Conservation (phyloP, 2,329 filamentous ascomycete species). For the Trichoderma sp. region DNA sequence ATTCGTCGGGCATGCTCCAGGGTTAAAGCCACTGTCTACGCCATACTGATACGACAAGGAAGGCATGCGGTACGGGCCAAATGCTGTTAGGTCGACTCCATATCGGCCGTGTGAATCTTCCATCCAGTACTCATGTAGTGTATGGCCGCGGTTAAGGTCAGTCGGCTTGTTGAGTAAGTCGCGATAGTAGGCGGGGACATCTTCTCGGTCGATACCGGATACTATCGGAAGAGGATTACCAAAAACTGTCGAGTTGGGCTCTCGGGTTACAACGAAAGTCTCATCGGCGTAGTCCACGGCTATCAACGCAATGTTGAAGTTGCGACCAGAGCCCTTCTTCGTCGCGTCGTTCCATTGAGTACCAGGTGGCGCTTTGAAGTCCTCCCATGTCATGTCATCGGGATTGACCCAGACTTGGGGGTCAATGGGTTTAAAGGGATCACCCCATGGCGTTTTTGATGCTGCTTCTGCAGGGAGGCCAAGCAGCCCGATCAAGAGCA, state of each 20-base stretch:
- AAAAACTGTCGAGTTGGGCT: conserved; percentile 47
- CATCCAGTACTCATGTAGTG: conserved; percentile 58
- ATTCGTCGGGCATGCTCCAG: conserved; percentile 43
- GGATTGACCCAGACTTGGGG: conserved; percentile 52
- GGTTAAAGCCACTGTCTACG: conserved; percentile 47
- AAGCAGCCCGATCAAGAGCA: neutral
- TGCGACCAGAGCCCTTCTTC: conserved; percentile 44
- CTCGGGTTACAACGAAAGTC: conserved; percentile 47
- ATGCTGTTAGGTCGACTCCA: conserved; percentile 52
- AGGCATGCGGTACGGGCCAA: conserved; percentile 51
- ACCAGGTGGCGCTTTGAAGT: conserved; percentile 46
- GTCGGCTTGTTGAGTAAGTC: conserved; percentile 50
- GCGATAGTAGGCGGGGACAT: conserved; percentile 49
- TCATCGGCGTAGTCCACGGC: conserved; percentile 50
- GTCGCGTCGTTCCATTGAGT: conserved; percentile 47
- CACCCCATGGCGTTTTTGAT: conserved; percentile 14
- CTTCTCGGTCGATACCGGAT: conserved; percentile 40
- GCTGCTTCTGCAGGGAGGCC: neutral
- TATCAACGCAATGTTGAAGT: conserved; percentile 56
- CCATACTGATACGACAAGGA: conserved; percentile 49
- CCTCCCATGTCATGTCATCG: conserved; percentile 52
- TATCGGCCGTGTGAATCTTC: conserved; percentile 51
- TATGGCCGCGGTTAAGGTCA: conserved; percentile 50
- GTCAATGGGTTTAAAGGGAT: conserved; percentile 50
- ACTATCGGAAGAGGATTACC: conserved; percentile 46